Conservation (phyloP, 2,329 filamentous ascomycete species). For the Xylariaceae sp. region DNA sequence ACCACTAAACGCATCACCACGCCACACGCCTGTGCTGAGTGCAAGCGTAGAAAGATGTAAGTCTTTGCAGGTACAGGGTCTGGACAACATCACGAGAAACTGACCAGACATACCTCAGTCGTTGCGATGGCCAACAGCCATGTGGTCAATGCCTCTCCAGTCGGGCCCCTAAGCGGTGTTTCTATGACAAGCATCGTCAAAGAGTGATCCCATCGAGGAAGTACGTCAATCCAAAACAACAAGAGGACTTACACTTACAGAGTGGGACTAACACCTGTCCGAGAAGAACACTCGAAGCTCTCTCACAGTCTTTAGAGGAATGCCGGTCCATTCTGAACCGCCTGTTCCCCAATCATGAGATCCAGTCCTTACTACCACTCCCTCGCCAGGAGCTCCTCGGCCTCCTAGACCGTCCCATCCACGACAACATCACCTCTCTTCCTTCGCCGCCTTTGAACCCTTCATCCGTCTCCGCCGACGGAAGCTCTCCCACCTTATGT, state of each 20-base stretch:
- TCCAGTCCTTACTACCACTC: conserved; percentile 47
- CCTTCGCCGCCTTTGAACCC: conserved; percentile 51
- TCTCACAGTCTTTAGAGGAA: conserved; percentile 61
- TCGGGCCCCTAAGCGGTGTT: conserved; percentile 70
- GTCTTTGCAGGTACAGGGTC: conserved; percentile 17
- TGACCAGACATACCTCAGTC: conserved; percentile 36
- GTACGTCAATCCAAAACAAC: conserved; percentile 41
- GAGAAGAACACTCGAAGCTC: conserved; percentile 52
- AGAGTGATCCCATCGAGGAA: conserved; percentile 72
- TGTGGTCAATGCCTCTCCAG: conserved; percentile 81
- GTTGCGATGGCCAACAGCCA: conserved; percentile 75
- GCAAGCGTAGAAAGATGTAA: conserved; percentile 72
- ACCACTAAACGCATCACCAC: conserved; percentile 34
- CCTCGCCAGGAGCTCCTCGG: conserved; percentile 56
- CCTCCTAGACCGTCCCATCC: conserved; percentile 46
- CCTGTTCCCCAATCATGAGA: conserved; percentile 55
- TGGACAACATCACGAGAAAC: conserved; percentile 11
- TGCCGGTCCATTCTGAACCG: conserved; percentile 58
- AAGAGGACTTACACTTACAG: background rate
- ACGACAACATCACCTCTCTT: conserved; percentile 40
- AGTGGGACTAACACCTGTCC: conserved; percentile 19
- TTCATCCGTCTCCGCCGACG: conserved; percentile 44
- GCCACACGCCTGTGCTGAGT: conserved; percentile 42
- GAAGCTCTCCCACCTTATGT: conserved; percentile 45
- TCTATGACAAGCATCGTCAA: conserved; percentile 75